Percentiles rank a stretch among this genome's conserved stretches.
Evolutionary conservation across 345 rosid genomes (phyloP).

Genomic region (Capsella bursapastoris): DNA sequence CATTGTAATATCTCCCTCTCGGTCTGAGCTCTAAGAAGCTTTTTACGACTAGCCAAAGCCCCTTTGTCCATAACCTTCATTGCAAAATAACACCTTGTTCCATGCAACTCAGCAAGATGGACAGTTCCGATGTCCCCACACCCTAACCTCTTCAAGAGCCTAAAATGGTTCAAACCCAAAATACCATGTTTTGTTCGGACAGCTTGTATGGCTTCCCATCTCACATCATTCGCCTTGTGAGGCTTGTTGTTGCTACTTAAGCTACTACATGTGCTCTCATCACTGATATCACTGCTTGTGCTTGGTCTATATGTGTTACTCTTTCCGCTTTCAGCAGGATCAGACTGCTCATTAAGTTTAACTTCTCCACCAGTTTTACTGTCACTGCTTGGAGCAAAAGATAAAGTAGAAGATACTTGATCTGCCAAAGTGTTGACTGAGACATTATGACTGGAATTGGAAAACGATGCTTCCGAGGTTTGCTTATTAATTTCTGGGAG

Average conservation of each 20-base stretch:
- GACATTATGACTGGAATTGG: slow-evolving; percentile 28
- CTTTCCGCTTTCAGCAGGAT: slow-evolving; percentile 58
- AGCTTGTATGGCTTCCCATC: slow-evolving; percentile 84
- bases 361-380: slow-evolving; percentile 53
- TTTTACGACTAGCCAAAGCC: slow-evolving; percentile 74
- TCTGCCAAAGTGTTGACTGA: slow-evolving; percentile 48
- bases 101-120: slow-evolving; percentile 68
- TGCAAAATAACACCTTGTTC: slow-evolving; percentile 70
- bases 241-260: slow-evolving; percentile 64
- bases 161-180: slow-evolving; percentile 72
- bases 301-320: slow-evolving; percentile 62
- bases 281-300: slow-evolving; percentile 79
- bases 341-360: slow-evolving; percentile 49
- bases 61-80: slow-evolving; percentile 81
- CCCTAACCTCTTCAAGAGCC: slow-evolving; percentile 72
- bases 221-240: slow-evolving; percentile 71
- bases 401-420: slow-evolving; percentile 53
- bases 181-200: slow-evolving; percentile 65
- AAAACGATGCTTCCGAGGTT: slow-evolving; percentile 43
- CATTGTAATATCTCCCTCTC: slow-evolving; percentile 78
- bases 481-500: slow-evolving; percentile 54
- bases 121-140: slow-evolving; percentile 85
- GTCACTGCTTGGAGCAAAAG: slow-evolving; percentile 46
- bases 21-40: slow-evolving; percentile 78
- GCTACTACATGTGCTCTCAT: slow-evolving; percentile 76